These are phyloP conservation scores for Fonsecaea monophora DNA, from an alignment of 2,329 filamentous ascomycete species.

Conservation along the genomic window DNA sequence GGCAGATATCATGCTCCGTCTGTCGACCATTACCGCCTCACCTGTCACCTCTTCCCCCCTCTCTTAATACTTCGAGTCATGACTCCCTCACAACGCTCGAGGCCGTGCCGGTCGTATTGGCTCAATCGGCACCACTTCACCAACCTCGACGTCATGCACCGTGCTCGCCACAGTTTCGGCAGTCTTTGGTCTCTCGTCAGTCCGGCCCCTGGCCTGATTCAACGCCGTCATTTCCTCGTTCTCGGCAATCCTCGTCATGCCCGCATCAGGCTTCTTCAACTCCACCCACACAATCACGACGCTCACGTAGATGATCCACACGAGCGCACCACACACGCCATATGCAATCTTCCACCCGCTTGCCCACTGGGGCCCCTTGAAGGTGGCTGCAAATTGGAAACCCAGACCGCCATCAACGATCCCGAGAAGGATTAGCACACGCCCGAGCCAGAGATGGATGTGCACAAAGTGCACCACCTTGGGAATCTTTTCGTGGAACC, in stretches of 20 bases:
- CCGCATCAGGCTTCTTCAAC: constrained; percentile 18
- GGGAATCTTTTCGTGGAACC: constrained; percentile 54
- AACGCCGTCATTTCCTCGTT: not conserved
- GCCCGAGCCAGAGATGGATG: constrained; percentile 62
- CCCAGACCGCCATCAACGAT: constrained; percentile 65
- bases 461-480: constrained; percentile 36
- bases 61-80: too few relatives aligned
- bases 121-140: not conserved
- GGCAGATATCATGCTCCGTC: not conserved
- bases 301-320: constrained; percentile 34
- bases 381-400: constrained; percentile 42
- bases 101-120: not conserved
- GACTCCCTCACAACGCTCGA: not conserved
- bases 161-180: not conserved
- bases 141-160: not conserved
- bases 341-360: constrained; percentile 27
- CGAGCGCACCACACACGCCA: constrained; percentile 23
- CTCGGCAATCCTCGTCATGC: not conserved
- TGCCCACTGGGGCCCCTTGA: constrained; percentile 20
- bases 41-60: too few relatives aligned
- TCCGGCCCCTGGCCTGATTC: not conserved
- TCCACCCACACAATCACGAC: constrained; percentile 31
- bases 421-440: constrained; percentile 57
- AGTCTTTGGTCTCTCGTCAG: not conserved
- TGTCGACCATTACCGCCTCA: not conserved